phyloP scores from a whole-genome alignment of 306 rosid species.

The Quercus berberidifolia region DNA sequence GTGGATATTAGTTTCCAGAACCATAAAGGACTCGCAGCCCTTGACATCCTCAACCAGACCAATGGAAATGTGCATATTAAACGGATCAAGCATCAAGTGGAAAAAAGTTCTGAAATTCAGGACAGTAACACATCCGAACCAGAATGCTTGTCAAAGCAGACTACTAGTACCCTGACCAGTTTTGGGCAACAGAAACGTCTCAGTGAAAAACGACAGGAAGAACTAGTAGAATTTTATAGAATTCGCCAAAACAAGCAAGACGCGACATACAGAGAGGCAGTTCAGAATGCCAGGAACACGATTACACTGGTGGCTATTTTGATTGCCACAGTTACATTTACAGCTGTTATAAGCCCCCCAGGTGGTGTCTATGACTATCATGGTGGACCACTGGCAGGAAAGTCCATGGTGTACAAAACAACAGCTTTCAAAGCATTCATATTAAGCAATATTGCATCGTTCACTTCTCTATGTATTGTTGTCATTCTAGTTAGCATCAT shows the following conservation, averaged over 20 bases:
- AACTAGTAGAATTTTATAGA: constrained; percentile 5
- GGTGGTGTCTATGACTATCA: constrained; percentile 49
- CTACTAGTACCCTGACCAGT: constrained; percentile 7
- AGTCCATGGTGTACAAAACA: constrained; percentile 32
- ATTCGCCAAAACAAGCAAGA: constrained; percentile 17
- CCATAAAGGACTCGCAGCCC: neutral
- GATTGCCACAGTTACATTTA: constrained; percentile 67
- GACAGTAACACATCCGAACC: constrained; percentile 26
- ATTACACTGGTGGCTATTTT: constrained; percentile 51
- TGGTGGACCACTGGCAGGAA: constrained; percentile 42
- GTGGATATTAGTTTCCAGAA: constrained; percentile 49
- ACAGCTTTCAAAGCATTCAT: constrained; percentile 54
- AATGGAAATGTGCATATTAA: constrained; percentile 26
- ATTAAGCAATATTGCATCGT: constrained; percentile 54
- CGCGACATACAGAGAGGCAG: constrained; percentile 53
- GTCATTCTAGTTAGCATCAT: constrained; percentile 66
- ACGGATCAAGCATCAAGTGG: constrained; percentile 20
- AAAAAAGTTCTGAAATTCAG: neutral
- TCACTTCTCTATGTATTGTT: constrained; percentile 57
- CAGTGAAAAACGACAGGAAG: constrained; percentile 22
- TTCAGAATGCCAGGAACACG: constrained; percentile 65
- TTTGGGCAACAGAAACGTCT: constrained; percentile 20
- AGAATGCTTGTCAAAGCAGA: neutral
- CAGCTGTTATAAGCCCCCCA: constrained; percentile 59
- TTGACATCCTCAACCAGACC: constrained; percentile 39